These are phyloP conservation scores for Kuraishia hungarica DNA, from an alignment of 805 yeast genomes.

Conservation along the genomic window DNA sequence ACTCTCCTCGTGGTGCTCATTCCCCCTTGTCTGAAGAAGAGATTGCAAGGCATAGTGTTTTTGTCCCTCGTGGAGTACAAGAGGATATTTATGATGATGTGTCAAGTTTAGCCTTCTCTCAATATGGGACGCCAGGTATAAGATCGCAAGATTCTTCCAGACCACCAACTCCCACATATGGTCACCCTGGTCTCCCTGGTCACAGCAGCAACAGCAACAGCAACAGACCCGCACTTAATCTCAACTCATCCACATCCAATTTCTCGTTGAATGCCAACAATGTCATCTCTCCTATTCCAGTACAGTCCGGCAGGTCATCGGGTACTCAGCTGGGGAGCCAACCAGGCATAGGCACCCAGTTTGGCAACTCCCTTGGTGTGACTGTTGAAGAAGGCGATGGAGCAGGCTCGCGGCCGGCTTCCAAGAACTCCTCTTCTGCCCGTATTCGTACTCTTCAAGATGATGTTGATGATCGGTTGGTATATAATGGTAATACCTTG, in stretches of 20 bases:
- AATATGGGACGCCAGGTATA: slow-evolving; percentile 2
- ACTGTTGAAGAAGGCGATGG: slow-evolving; percentile 1
- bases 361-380: not conserved
- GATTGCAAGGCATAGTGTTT: not conserved
- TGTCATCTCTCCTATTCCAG: not conserved
- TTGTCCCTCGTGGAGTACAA: not conserved
- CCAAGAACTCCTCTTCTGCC: not conserved
- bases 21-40: not conserved
- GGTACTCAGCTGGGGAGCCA: not conserved
- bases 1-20: not conserved
- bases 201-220: too few relatives aligned
- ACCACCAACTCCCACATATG: slow-evolving; percentile 2
- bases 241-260: slow-evolving; percentile 6
- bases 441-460: not conserved
- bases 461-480: slow-evolving; percentile 28
- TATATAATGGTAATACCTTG: slow-evolving; percentile 51
- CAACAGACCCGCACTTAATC: slow-evolving; percentile 1
- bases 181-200: too few relatives aligned
- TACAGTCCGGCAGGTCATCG: not conserved
- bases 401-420: not conserved
- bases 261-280: slow-evolving; percentile 2
- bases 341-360: not conserved
- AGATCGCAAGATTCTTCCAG: slow-evolving; percentile 5
- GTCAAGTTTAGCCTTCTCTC: slow-evolving; percentile 3
- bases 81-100: not conserved